Conservation (phyloP, 2,329 filamentous ascomycete species). For the Endothia cerciana region DNA sequence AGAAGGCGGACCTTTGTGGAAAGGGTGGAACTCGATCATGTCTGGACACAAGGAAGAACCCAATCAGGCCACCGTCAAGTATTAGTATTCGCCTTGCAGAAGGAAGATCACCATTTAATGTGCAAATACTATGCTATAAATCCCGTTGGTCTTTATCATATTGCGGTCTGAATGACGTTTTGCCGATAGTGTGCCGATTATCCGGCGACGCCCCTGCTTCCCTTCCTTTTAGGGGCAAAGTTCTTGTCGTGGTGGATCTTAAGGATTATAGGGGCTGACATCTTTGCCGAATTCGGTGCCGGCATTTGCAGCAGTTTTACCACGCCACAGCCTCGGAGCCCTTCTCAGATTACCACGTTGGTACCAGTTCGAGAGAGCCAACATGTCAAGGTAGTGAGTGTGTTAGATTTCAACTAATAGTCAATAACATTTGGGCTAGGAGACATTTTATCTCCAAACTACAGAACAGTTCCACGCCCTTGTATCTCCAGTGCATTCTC, state of each 20-base stretch:
- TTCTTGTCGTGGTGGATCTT: neutral
- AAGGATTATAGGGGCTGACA: neutral
- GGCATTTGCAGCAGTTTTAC: too few species aligned
- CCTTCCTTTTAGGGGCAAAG: slow-evolving; percentile 4
- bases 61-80: neutral
- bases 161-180: neutral
- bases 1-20: neutral
- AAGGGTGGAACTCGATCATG: neutral
- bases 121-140: neutral
- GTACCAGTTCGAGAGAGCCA: too few species aligned
- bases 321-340: too few species aligned
- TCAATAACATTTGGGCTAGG: too few species aligned
- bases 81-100: neutral
- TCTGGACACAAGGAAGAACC: neutral
- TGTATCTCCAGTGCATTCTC: neutral
- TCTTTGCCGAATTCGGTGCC: slow-evolving; percentile 13
- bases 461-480: slow-evolving; percentile 8
- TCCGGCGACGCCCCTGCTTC: neutral
- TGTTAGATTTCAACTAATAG: too few species aligned
- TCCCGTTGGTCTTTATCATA: neutral
- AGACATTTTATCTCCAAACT: neutral
- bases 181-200: slow-evolving; percentile 14
- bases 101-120: neutral
- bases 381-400: too few species aligned
- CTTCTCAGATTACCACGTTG: too few species aligned